Base-by-base conservation (phyloP, 2,329 filamentous ascomycete genomes). In the Sporothrix protearum region DNA sequence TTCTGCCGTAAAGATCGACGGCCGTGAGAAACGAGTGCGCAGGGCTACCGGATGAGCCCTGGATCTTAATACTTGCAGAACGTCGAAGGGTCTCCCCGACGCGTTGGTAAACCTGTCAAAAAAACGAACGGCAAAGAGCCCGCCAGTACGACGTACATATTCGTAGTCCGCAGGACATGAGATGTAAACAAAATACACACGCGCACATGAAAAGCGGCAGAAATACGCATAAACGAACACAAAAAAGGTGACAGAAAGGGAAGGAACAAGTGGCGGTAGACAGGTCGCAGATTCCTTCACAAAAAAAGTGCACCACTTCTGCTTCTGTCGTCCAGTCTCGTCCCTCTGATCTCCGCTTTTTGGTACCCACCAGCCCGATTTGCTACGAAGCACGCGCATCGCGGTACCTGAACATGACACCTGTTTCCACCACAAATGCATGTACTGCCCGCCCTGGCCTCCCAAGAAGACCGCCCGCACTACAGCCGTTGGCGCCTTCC, bases 401-500 rank as follows among this genome's bases (percentile, higher is more conserved):
- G 25, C 1, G 42, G 42, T 66, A 66, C 63, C 8, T 49, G 14
- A 2, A n/a, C 0, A 1, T 33, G 7, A 14, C 42, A 49, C 39
- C 22, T 10, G 19, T 3, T 47, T 19, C 3, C 28, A 7, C 22
- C 22, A 14, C 39, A 19, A 1, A 47, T 6, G 7, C 45, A 51
- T 7, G 64, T 67, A 67, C 42, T 28, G 28, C 28, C 9, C 45
- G 42, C 25, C 45, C 42, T 51, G 28, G 19, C 28, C 28, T 30
- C 63, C 64, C 42, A 51, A 51, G 33, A 68, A 25, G 59, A 30
- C 51, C 63, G 33, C 49, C 70, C 64, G 45, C 70, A 55, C 59
- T 70, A 70, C 68, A 36, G 14, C 71, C 51, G 28, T 70, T 73
- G 72, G 73, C 71, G 73, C 71, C 59, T 73, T 68, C 45, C 72